phyloP scores from a whole-genome alignment of 2,329 filamentous ascomycete species.

The Phyllosticta paracitricarpa region DNA sequence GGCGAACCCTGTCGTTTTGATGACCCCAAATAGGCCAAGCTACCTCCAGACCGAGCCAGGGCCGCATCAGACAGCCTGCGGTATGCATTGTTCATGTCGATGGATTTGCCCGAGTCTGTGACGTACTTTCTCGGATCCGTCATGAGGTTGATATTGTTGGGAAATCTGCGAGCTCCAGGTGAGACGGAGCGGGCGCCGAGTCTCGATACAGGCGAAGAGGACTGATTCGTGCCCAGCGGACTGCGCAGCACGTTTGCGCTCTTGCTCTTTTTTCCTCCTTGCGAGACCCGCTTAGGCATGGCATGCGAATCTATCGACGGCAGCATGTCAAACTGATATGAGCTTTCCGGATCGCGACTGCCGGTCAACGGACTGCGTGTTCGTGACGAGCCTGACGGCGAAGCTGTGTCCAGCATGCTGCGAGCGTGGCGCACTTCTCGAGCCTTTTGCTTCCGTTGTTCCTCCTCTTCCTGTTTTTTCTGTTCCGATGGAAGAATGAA shows the following conservation, averaged over 20 bases:
- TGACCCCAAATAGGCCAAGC: conserved; percentile 49
- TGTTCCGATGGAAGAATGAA: conserved; percentile 10
- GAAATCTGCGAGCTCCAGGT: conserved; percentile 32
- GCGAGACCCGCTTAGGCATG: conserved; percentile 32
- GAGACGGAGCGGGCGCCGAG: conserved; percentile 26
- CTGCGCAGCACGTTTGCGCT: conserved; percentile 14
- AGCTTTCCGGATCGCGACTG: conserved; percentile 25
- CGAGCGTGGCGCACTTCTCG: conserved; percentile 10
- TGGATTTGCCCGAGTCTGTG: conserved; percentile 49
- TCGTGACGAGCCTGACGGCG: conserved; percentile 25
- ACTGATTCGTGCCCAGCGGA: conserved; percentile 26
- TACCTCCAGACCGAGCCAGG: conserved; percentile 53
- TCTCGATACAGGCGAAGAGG: conserved; percentile 27
- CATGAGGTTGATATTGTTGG: conserved; percentile 37
- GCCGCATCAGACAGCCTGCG: conserved; percentile 62
- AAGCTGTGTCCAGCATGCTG: conserved; percentile 29
- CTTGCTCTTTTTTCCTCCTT: conserved; percentile 29
- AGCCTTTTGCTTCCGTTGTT: conserved; percentile 1
- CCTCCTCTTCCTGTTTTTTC: conserved; percentile 3
- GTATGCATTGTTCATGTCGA: conserved; percentile 63
- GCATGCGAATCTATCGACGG: conserved; percentile 34
- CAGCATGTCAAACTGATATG: conserved; percentile 37
- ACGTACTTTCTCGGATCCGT: conserved; percentile 35
- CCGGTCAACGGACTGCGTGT: conserved; percentile 21
- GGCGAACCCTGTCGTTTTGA: conserved; percentile 41